These are phyloP conservation scores for Huntiella omanensis DNA, from an alignment of 2,329 filamentous ascomycete species.

Conservation along the genomic window DNA sequence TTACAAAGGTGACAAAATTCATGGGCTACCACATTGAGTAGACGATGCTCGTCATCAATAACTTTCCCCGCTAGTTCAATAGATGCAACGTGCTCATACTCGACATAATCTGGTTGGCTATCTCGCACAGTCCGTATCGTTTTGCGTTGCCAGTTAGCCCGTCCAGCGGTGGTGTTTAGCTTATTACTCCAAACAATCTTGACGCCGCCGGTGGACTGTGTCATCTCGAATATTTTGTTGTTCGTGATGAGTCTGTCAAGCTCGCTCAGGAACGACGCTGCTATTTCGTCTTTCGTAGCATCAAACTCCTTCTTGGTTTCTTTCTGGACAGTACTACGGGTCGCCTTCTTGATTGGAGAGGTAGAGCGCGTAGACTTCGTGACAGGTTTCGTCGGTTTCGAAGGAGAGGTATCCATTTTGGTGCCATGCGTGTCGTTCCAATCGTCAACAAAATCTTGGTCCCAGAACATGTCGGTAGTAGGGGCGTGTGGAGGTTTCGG, in stretches of 20 bases:
- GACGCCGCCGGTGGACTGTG: slow-evolving; percentile 48
- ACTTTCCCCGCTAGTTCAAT: slow-evolving; percentile 86
- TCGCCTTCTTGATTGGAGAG: slow-evolving; percentile 12
- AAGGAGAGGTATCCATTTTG: slow-evolving; percentile 12
- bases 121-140: slow-evolving; percentile 21
- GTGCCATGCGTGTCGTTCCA: slow-evolving; percentile 47
- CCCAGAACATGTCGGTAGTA: slow-evolving; percentile 41
- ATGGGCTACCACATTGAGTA: slow-evolving; percentile 84
- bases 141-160: slow-evolving; percentile 53
- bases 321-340: slow-evolving; percentile 19
- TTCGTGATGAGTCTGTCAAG: slow-evolving; percentile 48
- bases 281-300: slow-evolving; percentile 40
- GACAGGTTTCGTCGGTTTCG: slow-evolving; percentile 8
- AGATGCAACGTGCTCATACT: slow-evolving; percentile 41
- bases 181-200: slow-evolving; percentile 56
- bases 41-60: slow-evolving; percentile 55
- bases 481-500: slow-evolving; percentile 32
- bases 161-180: slow-evolving; percentile 62
- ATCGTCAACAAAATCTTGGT: slow-evolving; percentile 36
- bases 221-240: slow-evolving; percentile 38
- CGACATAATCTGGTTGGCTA: background rate
- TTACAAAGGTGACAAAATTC: slow-evolving; percentile 91
- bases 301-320: slow-evolving; percentile 43
- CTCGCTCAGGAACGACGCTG: slow-evolving; percentile 43
- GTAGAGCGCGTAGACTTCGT: background rate